Percentiles rank a stretch among this genome's conserved stretches.
These are phyloP conservation scores for Carallia pectinifolia DNA, from an alignment of 345 rosid genomes.

Conservation along the genomic window DNA sequence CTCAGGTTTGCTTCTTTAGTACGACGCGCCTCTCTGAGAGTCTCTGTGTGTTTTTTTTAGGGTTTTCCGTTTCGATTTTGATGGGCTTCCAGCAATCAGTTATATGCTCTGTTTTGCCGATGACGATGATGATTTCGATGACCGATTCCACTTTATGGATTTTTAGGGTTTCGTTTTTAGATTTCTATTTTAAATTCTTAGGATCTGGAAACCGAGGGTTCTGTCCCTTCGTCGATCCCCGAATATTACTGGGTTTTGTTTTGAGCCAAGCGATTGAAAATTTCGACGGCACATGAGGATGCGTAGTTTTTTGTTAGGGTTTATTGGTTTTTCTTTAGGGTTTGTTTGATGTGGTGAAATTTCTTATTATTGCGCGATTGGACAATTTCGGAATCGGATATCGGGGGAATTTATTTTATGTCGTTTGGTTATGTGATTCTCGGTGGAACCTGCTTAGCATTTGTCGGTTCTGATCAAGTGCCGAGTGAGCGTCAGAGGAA, in stretches of 20 bases:
- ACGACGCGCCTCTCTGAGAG: background rate
- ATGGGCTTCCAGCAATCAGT: background rate
- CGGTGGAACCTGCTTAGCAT: background rate
- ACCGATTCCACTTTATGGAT: background rate
- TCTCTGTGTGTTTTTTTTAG: background rate
- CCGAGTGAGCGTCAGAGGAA: background rate
- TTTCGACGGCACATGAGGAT: too few species aligned
- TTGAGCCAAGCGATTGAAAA: too few species aligned
- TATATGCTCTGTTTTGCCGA: background rate
- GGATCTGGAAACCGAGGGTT: too few species aligned
- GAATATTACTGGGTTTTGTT: too few species aligned
- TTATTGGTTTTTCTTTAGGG: too few species aligned
- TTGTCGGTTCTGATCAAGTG: background rate
- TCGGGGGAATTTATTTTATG: background rate
- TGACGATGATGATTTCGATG: background rate
- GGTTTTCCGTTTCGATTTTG: background rate
- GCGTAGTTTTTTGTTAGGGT: too few species aligned
- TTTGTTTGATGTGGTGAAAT: too few species aligned
- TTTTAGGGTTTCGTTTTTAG: constrained; percentile 5
- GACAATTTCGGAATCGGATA: too few species aligned
- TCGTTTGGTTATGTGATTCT: too few species aligned
- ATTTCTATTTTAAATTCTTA: background rate
- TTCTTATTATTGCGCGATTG: too few species aligned
- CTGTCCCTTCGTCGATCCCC: too few species aligned
- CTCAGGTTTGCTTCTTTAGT: constrained; percentile 2